phyloP scores from a whole-genome alignment of 2,329 filamentous ascomycete genomes.

The Paecilomyces variotii region DNA sequence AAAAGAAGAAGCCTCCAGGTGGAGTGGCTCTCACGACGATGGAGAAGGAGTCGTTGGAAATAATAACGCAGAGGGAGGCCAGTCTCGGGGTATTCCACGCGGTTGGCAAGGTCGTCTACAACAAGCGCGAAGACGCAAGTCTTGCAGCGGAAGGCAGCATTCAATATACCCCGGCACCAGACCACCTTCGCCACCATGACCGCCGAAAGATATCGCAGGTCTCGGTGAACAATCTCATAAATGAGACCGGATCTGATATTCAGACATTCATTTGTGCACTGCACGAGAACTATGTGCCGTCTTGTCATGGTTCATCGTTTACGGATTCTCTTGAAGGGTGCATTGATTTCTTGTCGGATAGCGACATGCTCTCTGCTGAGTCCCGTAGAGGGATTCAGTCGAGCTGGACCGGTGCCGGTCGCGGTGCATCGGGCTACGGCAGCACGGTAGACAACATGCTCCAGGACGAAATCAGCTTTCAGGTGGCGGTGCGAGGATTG shows the following conservation, averaged over 20 bases:
- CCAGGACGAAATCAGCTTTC: conserved; percentile 91
- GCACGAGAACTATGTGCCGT: conserved; percentile 88
- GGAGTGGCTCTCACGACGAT: conserved; percentile 54
- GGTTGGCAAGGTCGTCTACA: conserved; percentile 92
- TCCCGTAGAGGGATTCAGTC: conserved; percentile 31
- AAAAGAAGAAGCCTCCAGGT: conserved; percentile 49
- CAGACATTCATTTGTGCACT: conserved; percentile 82
- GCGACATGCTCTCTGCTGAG: conserved; percentile 73
- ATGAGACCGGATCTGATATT: conserved; percentile 87
- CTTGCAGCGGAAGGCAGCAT: conserved; percentile 26
- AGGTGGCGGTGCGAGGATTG: conserved; percentile 79
- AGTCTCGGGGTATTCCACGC: conserved; percentile 94
- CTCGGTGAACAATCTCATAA: conserved; percentile 66
- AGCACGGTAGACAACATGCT: conserved; percentile 65
- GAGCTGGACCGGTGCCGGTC: conserved; percentile 42
- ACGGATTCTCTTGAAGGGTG: conserved; percentile 77
- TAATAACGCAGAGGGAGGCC: conserved; percentile 79
- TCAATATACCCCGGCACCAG: conserved; percentile 49
- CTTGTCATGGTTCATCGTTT: conserved; percentile 60
- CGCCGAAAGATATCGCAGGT: conserved; percentile 59
- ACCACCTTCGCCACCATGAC: conserved; percentile 49
- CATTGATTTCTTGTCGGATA: conserved; percentile 77
- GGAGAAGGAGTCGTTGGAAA: conserved; percentile 69
- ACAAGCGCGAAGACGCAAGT: conserved; percentile 64
- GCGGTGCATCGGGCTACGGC: conserved; percentile 44